A percentile compares a stretch with the other conserved stretches of the same genome.
Evolutionary conservation across 2,329 filamentous ascomycete genomes (phyloP).

Genomic region (Mycogone perniciosa): DNA sequence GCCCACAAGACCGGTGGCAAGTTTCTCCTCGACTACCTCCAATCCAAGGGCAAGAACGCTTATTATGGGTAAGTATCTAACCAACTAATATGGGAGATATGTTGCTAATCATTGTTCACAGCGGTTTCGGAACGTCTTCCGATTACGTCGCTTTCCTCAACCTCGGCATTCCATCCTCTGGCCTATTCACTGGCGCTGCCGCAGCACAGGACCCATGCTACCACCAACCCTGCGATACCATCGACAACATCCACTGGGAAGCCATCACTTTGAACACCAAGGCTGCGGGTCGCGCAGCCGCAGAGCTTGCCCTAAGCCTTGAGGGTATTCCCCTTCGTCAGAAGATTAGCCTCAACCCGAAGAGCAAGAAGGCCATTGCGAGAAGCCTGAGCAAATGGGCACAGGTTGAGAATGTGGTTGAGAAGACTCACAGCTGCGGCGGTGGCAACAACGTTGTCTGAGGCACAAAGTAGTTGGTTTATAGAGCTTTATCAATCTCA

Average conservation of each 20-base stretch:
- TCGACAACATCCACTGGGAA: slow-evolving; percentile 36
- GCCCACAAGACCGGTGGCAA: slow-evolving; percentile 30
- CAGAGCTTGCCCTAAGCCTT: slow-evolving; percentile 32
- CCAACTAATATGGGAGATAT: no score
- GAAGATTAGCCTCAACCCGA: slow-evolving; percentile 20
- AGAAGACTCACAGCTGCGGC: slow-evolving; percentile 25
- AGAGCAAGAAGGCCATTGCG: slow-evolving; percentile 20
- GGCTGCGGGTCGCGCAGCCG: slow-evolving; percentile 46
- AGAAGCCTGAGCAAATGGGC: slow-evolving; percentile 22
- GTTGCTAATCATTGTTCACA: not conserved
- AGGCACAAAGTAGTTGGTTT: not conserved
- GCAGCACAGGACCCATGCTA: slow-evolving; percentile 30
- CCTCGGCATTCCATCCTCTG: slow-evolving; percentile 31
- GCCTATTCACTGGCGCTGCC: slow-evolving; percentile 33
- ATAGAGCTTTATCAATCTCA: not conserved
- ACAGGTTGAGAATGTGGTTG: slow-evolving; percentile 18
- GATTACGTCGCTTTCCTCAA: slow-evolving; percentile 34
- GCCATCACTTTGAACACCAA: slow-evolving; percentile 34
- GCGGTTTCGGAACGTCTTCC: slow-evolving; percentile 28
- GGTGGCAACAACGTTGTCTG: slow-evolving; percentile 15
- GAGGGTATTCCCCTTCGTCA: slow-evolving; percentile 29
- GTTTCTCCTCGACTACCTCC: slow-evolving; percentile 26
- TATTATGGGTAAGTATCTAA: slow-evolving; percentile 18
- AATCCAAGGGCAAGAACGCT: slow-evolving; percentile 22
- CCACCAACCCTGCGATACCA: slow-evolving; percentile 34